Conservation (phyloP, 345 rosid species). For the Pistacia atlantica region DNA sequence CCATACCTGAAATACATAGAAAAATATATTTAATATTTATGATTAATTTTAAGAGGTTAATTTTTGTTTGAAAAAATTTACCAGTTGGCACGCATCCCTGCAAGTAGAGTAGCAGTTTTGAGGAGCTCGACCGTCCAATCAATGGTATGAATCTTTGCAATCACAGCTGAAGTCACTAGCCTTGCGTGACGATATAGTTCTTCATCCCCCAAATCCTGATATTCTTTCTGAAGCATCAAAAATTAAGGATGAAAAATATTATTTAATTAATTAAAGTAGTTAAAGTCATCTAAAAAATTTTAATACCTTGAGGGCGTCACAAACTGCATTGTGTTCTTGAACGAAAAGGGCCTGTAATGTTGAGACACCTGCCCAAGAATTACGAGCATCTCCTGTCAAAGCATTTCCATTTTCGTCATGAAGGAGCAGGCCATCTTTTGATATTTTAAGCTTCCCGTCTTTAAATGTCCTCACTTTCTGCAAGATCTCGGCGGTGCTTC, state of each 20-base stretch:
- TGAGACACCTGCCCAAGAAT: slow-evolving; percentile 60
- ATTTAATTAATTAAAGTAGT: too few relatives aligned
- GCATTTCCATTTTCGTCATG: slow-evolving; percentile 45
- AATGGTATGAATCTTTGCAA: slow-evolving; percentile 69
- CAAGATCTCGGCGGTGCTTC: slow-evolving; percentile 38
- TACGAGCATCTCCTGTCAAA: slow-evolving; percentile 52
- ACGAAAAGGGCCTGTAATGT: slow-evolving; percentile 54
- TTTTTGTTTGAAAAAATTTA: background rate
- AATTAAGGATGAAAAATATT: background rate
- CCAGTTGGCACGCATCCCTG: slow-evolving; percentile 68
- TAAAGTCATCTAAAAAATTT: background rate
- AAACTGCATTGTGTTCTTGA: slow-evolving; percentile 55
- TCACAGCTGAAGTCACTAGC: slow-evolving; percentile 62
- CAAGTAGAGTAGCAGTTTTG: slow-evolving; percentile 54
- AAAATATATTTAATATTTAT: background rate
- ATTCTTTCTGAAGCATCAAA: slow-evolving; percentile 28
- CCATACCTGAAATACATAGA: slow-evolving; percentile 44
- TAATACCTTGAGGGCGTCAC: slow-evolving; percentile 51
- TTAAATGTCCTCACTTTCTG: slow-evolving; percentile 48
- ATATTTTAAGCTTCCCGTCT: slow-evolving; percentile 58
- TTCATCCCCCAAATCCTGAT: slow-evolving; percentile 45
- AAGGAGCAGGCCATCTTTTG: slow-evolving; percentile 47
- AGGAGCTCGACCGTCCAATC: slow-evolving; percentile 76
- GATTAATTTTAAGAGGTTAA: too few relatives aligned
- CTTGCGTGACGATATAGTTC: slow-evolving; percentile 53